Base-by-base conservation (phyloP, 345 rosid genomes). In the Toxicodendron radicans region DNA sequence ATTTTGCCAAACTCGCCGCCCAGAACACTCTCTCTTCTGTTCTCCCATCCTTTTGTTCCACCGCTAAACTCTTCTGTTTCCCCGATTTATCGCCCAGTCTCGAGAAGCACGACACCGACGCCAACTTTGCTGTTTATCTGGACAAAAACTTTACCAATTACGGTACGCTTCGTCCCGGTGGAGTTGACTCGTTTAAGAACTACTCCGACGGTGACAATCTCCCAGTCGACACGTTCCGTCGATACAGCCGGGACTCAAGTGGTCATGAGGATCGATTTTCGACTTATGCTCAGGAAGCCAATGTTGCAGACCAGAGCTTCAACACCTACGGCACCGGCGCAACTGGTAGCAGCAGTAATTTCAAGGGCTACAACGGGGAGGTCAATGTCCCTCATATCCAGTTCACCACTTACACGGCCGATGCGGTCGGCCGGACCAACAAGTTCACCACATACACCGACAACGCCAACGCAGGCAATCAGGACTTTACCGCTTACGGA, bases 11-110 rank as follows among this genome's bases (percentile, higher is more conserved):
- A 83, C 91, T 91, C 80, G 97, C 97, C 35, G 59, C 90, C 30
- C 78, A 81, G 5, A 88, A 86, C 66, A 76, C 87, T 7, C 89
- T 92, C 72, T 82, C 87, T 54, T 46, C 83, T 7, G 91, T 90
- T 27, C 83, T 92, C n/a, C 84, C 88, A 0, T 82, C 88, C 14
- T 92, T 95, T 79, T 95, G 99, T 81, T 82, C 94, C 82, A 76
- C 93, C 59, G 99, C 99, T 0, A 79, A 84, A 13, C 97, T 92
- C 64, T 87, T 95, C 76, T 95, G 99, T 83, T 92, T 92, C 85
- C 86, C 95, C 4, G 88, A 90, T 35, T 80, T 90, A 33, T 32
- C 76, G 0, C 71, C 82, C 3, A 83, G 84, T 23, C 84, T 78
- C 9, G 89, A 83, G 58, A 84, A 83, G 18, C 87, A 86, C 72